phyloP scores from a whole-genome alignment of 306 rosid genomes.

The Glycine latifolia region DNA sequence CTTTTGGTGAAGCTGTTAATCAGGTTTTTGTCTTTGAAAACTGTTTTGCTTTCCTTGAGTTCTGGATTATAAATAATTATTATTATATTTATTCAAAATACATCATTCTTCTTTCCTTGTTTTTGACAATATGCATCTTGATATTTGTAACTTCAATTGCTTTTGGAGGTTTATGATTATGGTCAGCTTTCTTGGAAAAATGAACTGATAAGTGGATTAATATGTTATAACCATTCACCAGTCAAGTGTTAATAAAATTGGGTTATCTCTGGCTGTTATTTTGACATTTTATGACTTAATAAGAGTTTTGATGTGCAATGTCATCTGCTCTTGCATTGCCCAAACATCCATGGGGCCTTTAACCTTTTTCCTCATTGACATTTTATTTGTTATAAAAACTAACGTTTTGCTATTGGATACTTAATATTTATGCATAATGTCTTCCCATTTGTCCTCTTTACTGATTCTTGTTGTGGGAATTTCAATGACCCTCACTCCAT shows the following conservation, averaged over 20 bases:
- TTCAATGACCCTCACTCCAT: constrained; percentile 98
- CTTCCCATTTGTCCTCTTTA: constrained; percentile 89
- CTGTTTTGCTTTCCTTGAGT: too few species aligned
- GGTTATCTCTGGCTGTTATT: constrained; percentile 11
- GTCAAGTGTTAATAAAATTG: constrained; percentile 10
- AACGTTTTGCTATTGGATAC: constrained; percentile 32
- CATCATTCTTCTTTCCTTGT: too few species aligned
- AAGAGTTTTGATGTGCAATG: constrained; percentile 32
- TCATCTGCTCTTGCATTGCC: constrained; percentile 29
- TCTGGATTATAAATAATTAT: too few species aligned
- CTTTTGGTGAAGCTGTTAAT: constrained; percentile 99
- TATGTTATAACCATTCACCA: neutral
- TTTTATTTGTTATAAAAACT: constrained; percentile 11
- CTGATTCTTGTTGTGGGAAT: constrained; percentile 97
- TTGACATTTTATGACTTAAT: neutral
- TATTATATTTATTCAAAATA: too few species aligned
- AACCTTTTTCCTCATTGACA: neutral
- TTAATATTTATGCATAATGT: constrained; percentile 66
- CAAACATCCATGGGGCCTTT: neutral
- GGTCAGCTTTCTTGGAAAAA: too few species aligned
- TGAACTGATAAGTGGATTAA: too few species aligned
- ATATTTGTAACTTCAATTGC: too few species aligned
- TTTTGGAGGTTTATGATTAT: too few species aligned
- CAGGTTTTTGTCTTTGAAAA: constrained; percentile 69
- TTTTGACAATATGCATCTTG: too few species aligned